Base-by-base conservation (phyloP, 1,284 basidiomycete genomes). In the Ustilago bromivora region DNA sequence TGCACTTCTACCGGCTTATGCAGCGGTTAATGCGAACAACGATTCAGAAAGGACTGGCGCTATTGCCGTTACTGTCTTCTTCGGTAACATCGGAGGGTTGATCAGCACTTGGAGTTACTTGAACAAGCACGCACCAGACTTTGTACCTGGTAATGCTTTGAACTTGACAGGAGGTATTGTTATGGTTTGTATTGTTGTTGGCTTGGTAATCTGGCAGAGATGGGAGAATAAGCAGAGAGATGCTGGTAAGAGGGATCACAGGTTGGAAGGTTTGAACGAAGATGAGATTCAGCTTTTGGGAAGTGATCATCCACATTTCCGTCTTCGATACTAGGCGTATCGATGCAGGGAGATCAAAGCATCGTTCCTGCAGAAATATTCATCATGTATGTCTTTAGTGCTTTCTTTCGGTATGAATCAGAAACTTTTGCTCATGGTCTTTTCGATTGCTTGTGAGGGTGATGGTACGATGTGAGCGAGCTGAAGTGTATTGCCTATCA, bases 71-170 rank as follows among this genome's bases (percentile, higher is more conserved):
- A 79, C 74, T 17, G 84, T 86, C 17, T 71, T 84, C 58, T 58
- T 76, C 15, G 85, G 85, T 31, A 86, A 86, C 64, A 34, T 80
- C 17, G 85, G 85, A 2, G 85, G 84, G 1, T 53, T 86, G 0
- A 76, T 85, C 36, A 72, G 78, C 2, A 82, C 80, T 11, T 86
- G 85, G 85, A 78, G 64, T 5, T 82, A 77, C 67, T 67, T 82
- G 7, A 67, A 71, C 15, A 66, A 62, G 43, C 46, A 79, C 11
- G 73, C 79, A 0, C 79, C 79, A 13, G 61, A 79, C 70, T 79
- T 63, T 19, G 40, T 74, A 12, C 77, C 79, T 1, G 79, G 79
- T 19, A 81, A 81, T 57, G 67, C 57, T 1, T 40, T 81, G 59
- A 81, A 81, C 41, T 23, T 69, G 9, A 74, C 72, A 0, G 71